Evolutionary conservation across 1,284 basidiomycete genomes (phyloP), one percentile per base, ranked within the genome.

Genomic region (Rhizopogon hawkerae): DNA sequence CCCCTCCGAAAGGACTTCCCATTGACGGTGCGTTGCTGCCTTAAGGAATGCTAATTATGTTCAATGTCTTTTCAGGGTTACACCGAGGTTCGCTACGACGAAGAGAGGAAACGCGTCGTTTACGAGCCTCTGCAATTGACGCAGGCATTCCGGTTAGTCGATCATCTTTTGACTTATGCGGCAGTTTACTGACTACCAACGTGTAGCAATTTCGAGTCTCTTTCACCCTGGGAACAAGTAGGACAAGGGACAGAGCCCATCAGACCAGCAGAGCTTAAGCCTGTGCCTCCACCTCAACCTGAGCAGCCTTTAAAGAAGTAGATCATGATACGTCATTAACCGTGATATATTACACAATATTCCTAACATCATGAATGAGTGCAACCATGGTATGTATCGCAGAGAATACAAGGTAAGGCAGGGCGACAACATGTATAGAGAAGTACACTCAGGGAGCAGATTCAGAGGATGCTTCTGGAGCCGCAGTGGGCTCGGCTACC

Each of bases 1-100:
- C 95, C 95, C 10, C 70, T 99, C 52, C 81, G 96, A 57, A 99
- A 99, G 69, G 95, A 98, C 68, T 98, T 98, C 79, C 95, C 94
- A 14, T 70, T 98, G 57, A 96, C 92, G 3, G 91, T 91, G 64
- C 57, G 81, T 67, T 24, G 8, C 10, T 18, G 21, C 14, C 29
- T 16, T 6, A 2, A 9, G 26, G n/a, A n/a, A 2, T 18, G 11
- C 26, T 55, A 3, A 14, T 36, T 34, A 6, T 13, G 38, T 2
- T n/a, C 29, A 21, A 26, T 51, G 23, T 38, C 21, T 39, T 42
- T 38, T 41, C 54, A 84, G 89, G 95, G 95, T 33, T 98, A 98
- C 73, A 91, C 92, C 8, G 96, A 99, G 70, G 81, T 98, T 44
- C 85, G 96, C 50, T 99, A 98, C 65, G 94, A 98, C 64, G 96